phyloP scores from a whole-genome alignment of 1,284 basidiomycete genomes.

The Vanrija pseudolonga region DNA sequence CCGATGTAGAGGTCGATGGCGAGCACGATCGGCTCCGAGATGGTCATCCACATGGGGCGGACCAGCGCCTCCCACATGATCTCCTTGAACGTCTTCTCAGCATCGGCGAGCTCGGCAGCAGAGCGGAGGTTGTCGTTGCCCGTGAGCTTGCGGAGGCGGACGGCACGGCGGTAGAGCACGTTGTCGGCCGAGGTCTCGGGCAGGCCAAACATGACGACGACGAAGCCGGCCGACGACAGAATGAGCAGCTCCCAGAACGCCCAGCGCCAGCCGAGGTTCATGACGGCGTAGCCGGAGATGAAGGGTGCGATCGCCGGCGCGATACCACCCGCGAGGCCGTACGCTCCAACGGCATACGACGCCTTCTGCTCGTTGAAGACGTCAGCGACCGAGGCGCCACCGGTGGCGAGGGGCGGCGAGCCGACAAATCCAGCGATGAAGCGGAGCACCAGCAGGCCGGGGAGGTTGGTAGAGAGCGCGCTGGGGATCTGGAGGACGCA shows the following conservation, averaged over 20 bases:
- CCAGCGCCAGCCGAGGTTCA: constrained; percentile 48
- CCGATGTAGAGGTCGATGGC: constrained; percentile 35
- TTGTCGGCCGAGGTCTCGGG: constrained; percentile 65
- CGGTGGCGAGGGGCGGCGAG: constrained; percentile 30
- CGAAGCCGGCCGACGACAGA: constrained; percentile 35
- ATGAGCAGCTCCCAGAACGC: constrained; percentile 42
- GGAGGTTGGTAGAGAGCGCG: constrained; percentile 38
- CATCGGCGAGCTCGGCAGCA: constrained; percentile 32
- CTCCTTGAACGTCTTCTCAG: constrained; percentile 21
- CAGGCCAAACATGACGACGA: constrained; percentile 58
- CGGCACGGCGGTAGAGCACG: constrained; percentile 61
- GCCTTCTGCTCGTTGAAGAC: constrained; percentile 61
- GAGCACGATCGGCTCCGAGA: constrained; percentile 42
- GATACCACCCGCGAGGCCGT: constrained; percentile 51
- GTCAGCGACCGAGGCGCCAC: constrained; percentile 66
- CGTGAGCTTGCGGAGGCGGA: constrained; percentile 51
- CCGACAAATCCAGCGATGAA: constrained; percentile 27
- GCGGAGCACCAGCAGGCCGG: constrained; percentile 40
- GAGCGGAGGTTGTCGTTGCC: constrained; percentile 46
- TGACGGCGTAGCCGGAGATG: constrained; percentile 50
- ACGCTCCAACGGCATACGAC: constrained; percentile 64
- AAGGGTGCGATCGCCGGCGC: constrained; percentile 52
- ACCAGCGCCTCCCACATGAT: constrained; percentile 39
- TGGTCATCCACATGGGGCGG: constrained; percentile 39
- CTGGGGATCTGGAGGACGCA: constrained; percentile 42